Percentiles rank a stretch among this genome's conserved stretches.
Evolutionary conservation across 305 asterid species (phyloP).

Genomic region (Striga hermonthica): DNA sequence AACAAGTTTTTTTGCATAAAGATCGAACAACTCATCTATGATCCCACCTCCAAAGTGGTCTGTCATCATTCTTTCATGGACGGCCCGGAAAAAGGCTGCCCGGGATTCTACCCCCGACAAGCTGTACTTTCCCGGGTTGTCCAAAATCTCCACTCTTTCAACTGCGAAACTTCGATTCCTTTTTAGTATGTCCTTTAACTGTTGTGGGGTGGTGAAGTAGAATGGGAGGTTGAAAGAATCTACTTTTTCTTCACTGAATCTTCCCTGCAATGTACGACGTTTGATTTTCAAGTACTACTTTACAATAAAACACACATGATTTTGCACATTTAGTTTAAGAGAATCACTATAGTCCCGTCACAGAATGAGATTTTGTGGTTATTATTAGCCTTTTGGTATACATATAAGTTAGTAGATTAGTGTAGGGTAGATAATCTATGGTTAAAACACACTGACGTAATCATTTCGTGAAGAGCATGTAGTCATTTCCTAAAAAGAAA

Average conservation of each 20-base stretch:
- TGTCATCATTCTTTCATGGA: neutral
- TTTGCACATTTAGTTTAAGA: no score
- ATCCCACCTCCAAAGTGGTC: slow-evolving; percentile 1
- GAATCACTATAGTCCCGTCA: no score
- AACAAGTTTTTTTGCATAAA: slow-evolving; percentile 1
- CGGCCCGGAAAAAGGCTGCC: neutral
- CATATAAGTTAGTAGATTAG: no score
- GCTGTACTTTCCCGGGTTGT: slow-evolving; percentile 1
- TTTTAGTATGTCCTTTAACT: slow-evolving; percentile 29
- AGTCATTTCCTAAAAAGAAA: no score
- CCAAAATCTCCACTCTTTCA: slow-evolving; percentile 31
- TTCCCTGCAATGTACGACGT: slow-evolving; percentile 30
- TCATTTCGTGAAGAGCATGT: no score
- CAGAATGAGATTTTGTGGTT: no score
- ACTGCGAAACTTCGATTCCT: slow-evolving; percentile 26
- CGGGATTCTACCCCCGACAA: neutral
- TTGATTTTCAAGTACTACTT: no score
- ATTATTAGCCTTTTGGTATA: no score
- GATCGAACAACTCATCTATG: slow-evolving; percentile 22
- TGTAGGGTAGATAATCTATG: no score
- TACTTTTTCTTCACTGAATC: slow-evolving; percentile 23
- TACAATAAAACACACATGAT: no score
- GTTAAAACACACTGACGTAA: no score
- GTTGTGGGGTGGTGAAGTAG: slow-evolving; percentile 26
- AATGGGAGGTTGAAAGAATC: slow-evolving; percentile 34